Evolutionary conservation across 306 rosid genomes (phyloP).

Genomic region (Cucumis sativus): Cucumber_9930_V3 NC_026656.2:5744001-5744500

Average conservation of each 20-base stretch:
- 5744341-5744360: neutral
- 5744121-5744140: neutral
- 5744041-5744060: neutral
- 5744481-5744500: neutral
- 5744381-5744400: neutral
- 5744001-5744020: neutral
- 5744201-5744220: neutral
- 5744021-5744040: neutral
- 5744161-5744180: neutral
- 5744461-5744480: neutral
- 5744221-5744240: neutral
- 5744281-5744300: neutral
- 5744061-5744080: neutral
- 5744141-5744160: neutral
- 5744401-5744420: neutral
- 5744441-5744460: neutral
- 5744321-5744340: neutral
- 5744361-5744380: neutral
- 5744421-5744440: neutral
- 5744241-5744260: neutral
- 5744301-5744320: neutral
- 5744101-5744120: neutral
- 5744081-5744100: neutral
- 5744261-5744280: neutral
- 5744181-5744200: neutral